These are phyloP conservation scores for Mucor mucedo DNA, from an alignment of 371 early-diverging fungal species.

Conservation along the genomic window DNA sequence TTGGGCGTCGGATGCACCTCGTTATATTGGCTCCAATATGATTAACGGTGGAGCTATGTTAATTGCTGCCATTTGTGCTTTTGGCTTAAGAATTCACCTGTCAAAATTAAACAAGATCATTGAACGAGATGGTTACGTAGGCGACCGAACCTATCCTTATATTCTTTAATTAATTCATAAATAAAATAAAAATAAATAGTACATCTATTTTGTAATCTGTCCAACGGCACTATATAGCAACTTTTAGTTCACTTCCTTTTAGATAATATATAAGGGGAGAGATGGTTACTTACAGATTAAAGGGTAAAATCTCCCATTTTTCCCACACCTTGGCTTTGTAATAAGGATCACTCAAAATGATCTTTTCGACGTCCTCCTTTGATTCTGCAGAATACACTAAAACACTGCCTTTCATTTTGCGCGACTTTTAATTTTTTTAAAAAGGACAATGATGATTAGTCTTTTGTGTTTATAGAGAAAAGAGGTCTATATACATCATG, in stretches of 20 bases:
- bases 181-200: background rate
- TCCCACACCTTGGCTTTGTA: conserved; percentile 66
- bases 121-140: conserved; percentile 26
- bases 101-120: conserved; percentile 37
- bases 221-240: background rate
- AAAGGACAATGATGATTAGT: too few species aligned
- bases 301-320: conserved; percentile 51
- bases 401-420: conserved; percentile 63
- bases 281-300: background rate
- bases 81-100: conserved; percentile 35
- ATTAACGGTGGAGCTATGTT: conserved; percentile 54
- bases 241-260: too few species aligned
- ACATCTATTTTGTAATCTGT: background rate
- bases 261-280: background rate
- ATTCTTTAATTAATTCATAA: conserved; percentile 16
- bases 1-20: conserved; percentile 54
- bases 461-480: too few species aligned
- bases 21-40: conserved; percentile 56
- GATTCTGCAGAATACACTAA: conserved; percentile 55
- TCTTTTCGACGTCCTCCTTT: conserved; percentile 42
- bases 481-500: conserved; percentile 31
- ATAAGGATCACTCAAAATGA: conserved; percentile 57
- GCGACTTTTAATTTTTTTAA: conserved; percentile 14
- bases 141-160: conserved; percentile 26
- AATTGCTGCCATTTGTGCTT: conserved; percentile 45